Evolutionary conservation across 2,329 filamentous ascomycete genomes (phyloP), one percentile per base, ranked within the genome.

Genomic region (Remersonia thermophila): DNA sequence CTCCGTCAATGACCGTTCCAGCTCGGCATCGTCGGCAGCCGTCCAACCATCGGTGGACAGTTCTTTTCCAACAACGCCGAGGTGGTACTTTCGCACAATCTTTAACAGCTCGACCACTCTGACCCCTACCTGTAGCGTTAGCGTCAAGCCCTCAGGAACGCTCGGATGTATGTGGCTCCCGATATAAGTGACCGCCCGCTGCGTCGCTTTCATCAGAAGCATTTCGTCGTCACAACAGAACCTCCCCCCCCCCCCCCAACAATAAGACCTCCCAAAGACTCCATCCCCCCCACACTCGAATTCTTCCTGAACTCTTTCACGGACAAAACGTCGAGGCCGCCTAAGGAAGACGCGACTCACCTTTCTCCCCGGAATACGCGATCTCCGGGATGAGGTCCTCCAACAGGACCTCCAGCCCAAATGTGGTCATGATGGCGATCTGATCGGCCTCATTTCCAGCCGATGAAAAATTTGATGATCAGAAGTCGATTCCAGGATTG

Each of bases 341-440:
- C n/a, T n/a, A n/a, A n/a, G n/a, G n/a, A n/a, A n/a, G n/a, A n/a
- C 5, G 20, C 20, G 32, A 54, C 62, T 50, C 40, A 65, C 62
- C 62, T 44, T 53, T 53, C 36, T 59, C 53, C 25, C 62, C 62
- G 26, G 57, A 58, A 47, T 62, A 64, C 13, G 61, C 61, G 29
- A 63, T 61, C 51, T 65, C 60, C 2, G 52, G 55, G 38, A 66
- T 52, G 40, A 65, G 58, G 41, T 55, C 58, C 46, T 66, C 62
- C 35, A 65, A 55, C 47, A 65, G 50, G 48, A 60, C 59, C 48
- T 66, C 62, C 40, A 65, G 56, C 45, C 60, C 62, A 15, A 38
- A 38, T 43, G 39, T 45, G 34, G 38, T 51, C 49, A 51, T 51
- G 44, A 50, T 55, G 31, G 53, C 54, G 56, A 60, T 60, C 17